A percentile compares a stretch with the other conserved stretches of the same genome.
Evolutionary conservation across 2,329 filamentous ascomycete genomes (phyloP).

Genomic region (Fusarium robinianum): DNA sequence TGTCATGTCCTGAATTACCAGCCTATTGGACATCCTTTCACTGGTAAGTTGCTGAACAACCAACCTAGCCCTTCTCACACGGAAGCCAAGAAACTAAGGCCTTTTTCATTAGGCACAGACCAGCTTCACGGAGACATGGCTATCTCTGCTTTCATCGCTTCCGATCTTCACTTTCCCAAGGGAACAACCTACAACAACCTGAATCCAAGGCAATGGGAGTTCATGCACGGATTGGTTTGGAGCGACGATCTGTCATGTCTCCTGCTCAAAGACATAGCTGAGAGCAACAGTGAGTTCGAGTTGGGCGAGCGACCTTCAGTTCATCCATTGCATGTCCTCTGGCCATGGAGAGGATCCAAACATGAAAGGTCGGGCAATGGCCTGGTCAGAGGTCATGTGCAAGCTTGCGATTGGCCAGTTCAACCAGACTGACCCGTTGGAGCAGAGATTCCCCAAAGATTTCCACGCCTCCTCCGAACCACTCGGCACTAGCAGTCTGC

Average conservation of each 20-base stretch:
- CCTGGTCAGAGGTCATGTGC: conserved; percentile 26
- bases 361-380: conserved; percentile 7
- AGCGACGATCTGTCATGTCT: conserved; percentile 25
- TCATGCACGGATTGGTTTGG: conserved; percentile 21
- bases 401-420: conserved; percentile 21
- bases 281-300: conserved; percentile 18
- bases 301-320: conserved; percentile 21
- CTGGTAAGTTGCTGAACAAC: no score
- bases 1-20: no score
- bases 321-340: conserved; percentile 23
- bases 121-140: conserved; percentile 22
- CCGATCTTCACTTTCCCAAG: conserved; percentile 16
- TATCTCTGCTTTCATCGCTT: conserved; percentile 18
- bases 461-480: conserved; percentile 13
- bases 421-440: neutral
- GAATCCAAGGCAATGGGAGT: conserved; percentile 24
- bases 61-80: no score
- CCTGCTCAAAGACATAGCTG: conserved; percentile 9
- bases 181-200: conserved; percentile 27
- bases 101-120: no score
- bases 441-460: neutral
- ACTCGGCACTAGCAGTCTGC: conserved; percentile 1
- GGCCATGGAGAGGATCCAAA: conserved; percentile 14
- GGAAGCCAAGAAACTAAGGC: no score
- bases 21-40: no score